phyloP scores from a whole-genome alignment of 176 grass and related monocot species.

The Triticum monococcum region DNA sequence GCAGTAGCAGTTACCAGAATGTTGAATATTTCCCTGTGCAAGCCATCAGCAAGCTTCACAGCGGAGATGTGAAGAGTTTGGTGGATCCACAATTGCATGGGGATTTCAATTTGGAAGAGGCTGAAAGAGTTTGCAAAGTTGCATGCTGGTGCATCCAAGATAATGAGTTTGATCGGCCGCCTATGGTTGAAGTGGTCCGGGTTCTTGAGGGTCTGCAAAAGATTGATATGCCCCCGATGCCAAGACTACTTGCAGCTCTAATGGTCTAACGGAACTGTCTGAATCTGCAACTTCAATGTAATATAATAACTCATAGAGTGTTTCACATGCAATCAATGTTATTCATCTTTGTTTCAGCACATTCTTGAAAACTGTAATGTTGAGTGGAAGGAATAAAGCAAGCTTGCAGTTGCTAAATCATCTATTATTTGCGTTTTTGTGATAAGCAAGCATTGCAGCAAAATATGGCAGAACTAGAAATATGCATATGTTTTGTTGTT shows the following conservation, averaged over 20 bases:
- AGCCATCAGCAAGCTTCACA: background rate
- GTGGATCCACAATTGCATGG: background rate
- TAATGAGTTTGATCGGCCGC: background rate
- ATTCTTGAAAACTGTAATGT: background rate
- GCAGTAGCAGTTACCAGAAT: background rate
- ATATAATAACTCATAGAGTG: background rate
- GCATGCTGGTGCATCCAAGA: constrained; percentile 1
- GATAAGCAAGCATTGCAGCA: too few species aligned
- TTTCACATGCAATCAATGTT: background rate
- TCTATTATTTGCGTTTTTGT: background rate
- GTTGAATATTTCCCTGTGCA: background rate
- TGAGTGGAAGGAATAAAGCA: background rate
- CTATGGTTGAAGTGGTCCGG: background rate
- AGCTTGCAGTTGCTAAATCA: background rate
- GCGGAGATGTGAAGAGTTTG: background rate
- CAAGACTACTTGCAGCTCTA: background rate
- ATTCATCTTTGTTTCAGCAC: background rate
- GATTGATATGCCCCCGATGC: background rate
- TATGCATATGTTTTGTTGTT: too few species aligned
- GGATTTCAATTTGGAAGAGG: background rate
- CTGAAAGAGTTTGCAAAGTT: background rate
- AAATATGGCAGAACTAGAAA: too few species aligned
- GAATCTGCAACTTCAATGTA: background rate
- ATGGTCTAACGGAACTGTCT: background rate
- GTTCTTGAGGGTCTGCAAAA: background rate